Conservation (phyloP, 2,329 filamentous ascomycete species). For the Kalmusia sp. region DNA sequence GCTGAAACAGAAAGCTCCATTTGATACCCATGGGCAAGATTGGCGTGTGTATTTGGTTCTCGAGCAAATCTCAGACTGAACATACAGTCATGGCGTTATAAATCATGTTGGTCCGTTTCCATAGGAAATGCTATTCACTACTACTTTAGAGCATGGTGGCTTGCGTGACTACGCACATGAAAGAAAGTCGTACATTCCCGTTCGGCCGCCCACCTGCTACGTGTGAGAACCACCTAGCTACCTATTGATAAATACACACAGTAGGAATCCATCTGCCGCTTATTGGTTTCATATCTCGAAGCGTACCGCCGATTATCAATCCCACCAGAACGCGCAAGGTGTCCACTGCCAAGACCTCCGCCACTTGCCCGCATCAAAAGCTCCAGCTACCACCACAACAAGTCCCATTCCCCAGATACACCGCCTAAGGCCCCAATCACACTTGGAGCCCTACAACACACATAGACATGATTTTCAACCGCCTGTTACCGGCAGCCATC, state of each 20-base stretch:
- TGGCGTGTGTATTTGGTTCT: too few species aligned
- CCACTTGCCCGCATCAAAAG: constrained; percentile 24
- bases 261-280: not conserved
- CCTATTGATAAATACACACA: not conserved
- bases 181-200: too few species aligned
- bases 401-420: constrained; percentile 17
- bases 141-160: too few species aligned
- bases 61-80: too few species aligned
- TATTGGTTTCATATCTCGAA: constrained; percentile 12
- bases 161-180: too few species aligned
- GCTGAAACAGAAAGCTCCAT: not conserved
- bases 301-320: constrained; percentile 11
- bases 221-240: not conserved
- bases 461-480: constrained; percentile 40
- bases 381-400: constrained; percentile 12
- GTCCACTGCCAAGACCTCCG: constrained; percentile 33
- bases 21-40: constrained; percentile 3
- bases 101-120: too few species aligned
- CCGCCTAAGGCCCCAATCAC: constrained; percentile 24
- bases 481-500: constrained; percentile 38
- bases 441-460: constrained; percentile 23
- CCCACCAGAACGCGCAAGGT: constrained; percentile 23
- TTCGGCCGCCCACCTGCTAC: not conserved
- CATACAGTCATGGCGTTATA: too few species aligned
- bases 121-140: too few species aligned